Conservation (phyloP, 495 filamentous ascomycete species). For the Acidiella bohemica region DNA sequence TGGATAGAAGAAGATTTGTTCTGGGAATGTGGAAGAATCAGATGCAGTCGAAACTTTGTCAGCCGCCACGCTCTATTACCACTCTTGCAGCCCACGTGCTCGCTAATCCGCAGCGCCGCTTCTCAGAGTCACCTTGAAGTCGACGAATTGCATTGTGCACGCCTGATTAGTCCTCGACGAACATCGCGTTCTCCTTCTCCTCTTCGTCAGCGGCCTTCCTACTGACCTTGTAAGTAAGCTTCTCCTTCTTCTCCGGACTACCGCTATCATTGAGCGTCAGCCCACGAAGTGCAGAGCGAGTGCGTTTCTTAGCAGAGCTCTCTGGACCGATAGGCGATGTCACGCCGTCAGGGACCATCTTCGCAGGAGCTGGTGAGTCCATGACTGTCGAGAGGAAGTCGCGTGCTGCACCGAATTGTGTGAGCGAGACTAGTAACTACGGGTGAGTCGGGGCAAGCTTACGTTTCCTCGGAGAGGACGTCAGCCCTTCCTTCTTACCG, state of each 20-base stretch:
- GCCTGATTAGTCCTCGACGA: constrained; percentile 1
- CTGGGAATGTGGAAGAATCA: too few relatives aligned
- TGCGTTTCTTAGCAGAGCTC: constrained; percentile 8
- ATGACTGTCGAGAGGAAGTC: constrained; percentile 16
- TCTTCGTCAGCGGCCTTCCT: background rate
- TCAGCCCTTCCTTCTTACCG: constrained; percentile 15
- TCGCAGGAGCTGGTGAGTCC: constrained; percentile 9
- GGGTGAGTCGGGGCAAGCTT: background rate
- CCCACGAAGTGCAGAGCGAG: constrained; percentile 4
- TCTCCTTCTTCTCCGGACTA: constrained; percentile 10
- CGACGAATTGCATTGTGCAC: too few relatives aligned
- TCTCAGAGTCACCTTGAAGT: too few relatives aligned
- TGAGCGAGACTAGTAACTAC: too few relatives aligned
- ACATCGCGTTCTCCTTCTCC: constrained; percentile 3
- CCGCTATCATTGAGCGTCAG: constrained; percentile 12
- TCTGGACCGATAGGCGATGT: too few relatives aligned
- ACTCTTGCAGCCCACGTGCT: too few relatives aligned
- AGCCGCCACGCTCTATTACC: too few relatives aligned
- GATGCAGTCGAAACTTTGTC: too few relatives aligned
- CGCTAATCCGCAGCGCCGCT: too few relatives aligned
- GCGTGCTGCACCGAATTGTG: constrained; percentile 8
- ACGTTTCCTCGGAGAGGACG: background rate
- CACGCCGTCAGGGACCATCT: too few relatives aligned
- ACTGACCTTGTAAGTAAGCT: constrained; percentile 6
- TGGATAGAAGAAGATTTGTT: too few relatives aligned